phyloP scores from a whole-genome alignment of 2,329 filamentous ascomycete genomes.

The Calonectria pteridis region DNA sequence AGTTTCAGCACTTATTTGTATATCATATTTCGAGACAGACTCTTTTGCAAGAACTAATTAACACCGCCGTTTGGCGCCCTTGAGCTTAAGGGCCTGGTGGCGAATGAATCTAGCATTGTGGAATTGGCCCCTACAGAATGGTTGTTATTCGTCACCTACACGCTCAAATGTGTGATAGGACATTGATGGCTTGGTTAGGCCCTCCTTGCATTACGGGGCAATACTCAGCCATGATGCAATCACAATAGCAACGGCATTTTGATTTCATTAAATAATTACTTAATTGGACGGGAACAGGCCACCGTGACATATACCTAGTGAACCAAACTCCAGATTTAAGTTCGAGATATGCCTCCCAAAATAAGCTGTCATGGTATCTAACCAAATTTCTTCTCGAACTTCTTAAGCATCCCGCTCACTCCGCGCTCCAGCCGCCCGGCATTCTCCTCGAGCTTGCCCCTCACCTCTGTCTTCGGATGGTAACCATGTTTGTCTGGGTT shows the following conservation, averaged over 20 bases:
- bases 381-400: constrained; percentile 81
- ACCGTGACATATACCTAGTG: background rate
- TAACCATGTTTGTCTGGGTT: constrained; percentile 52
- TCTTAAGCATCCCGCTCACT: constrained; percentile 79
- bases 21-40: no score
- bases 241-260: background rate
- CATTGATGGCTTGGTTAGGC: background rate
- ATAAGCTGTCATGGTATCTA: constrained; percentile 43
- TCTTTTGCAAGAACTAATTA: no score
- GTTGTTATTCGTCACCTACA: no score
- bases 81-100: background rate
- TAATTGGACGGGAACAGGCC: background rate
- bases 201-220: background rate
- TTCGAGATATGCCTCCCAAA: background rate
- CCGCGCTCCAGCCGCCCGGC: constrained; percentile 77
- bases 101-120: background rate
- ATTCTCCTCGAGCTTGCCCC: constrained; percentile 72
- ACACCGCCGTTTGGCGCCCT: no score
- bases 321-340: constrained; percentile 4
- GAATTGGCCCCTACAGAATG: no score
- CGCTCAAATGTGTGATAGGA: background rate
- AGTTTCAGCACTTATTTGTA: no score
- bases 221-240: background rate
- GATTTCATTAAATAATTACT: constrained; percentile 19
- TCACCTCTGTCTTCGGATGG: constrained; percentile 58